Evolutionary conservation across 805 yeast species (phyloP).

Genomic region (Candida michaelii): DNA sequence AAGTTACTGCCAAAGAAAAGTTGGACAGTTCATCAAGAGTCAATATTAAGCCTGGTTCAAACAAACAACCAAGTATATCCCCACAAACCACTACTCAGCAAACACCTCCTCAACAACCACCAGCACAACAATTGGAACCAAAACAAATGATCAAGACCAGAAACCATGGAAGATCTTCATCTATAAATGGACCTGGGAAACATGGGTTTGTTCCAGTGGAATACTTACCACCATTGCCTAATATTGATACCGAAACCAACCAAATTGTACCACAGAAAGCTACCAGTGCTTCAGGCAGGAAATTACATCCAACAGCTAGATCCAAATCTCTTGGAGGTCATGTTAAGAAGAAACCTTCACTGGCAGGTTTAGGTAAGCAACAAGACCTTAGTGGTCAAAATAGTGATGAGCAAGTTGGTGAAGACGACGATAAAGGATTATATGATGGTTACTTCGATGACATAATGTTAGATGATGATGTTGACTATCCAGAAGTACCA

Average conservation of each 20-base stretch:
- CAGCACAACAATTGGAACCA: neutral
- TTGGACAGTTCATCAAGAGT: constrained; percentile 18
- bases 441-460: constrained; percentile 60
- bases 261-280: constrained; percentile 16
- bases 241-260: constrained; percentile 31
- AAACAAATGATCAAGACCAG: constrained; percentile 17
- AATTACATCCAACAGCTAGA: constrained; percentile 78
- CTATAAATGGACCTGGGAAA: constrained; percentile 24
- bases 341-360: constrained; percentile 59
- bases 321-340: constrained; percentile 85
- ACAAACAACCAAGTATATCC: neutral
- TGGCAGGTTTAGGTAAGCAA: constrained; percentile 24
- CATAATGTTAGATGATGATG: constrained; percentile 43
- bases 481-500: constrained; percentile 32
- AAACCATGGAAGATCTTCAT: constrained; percentile 32
- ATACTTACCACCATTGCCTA: constrained; percentile 46
- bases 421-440: constrained; percentile 24
- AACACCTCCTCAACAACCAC: constrained; percentile 10
- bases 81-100: constrained; percentile 6
- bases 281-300: constrained; percentile 19
- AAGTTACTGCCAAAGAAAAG: constrained; percentile 57
- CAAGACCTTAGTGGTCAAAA: constrained; percentile 27
- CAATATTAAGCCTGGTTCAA: constrained; percentile 1
- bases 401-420: constrained; percentile 41
- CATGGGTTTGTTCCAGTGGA: constrained; percentile 45